Evolutionary conservation across 2,329 filamentous ascomycete species (phyloP).

Genomic region (Cadophora sp.): DNA sequence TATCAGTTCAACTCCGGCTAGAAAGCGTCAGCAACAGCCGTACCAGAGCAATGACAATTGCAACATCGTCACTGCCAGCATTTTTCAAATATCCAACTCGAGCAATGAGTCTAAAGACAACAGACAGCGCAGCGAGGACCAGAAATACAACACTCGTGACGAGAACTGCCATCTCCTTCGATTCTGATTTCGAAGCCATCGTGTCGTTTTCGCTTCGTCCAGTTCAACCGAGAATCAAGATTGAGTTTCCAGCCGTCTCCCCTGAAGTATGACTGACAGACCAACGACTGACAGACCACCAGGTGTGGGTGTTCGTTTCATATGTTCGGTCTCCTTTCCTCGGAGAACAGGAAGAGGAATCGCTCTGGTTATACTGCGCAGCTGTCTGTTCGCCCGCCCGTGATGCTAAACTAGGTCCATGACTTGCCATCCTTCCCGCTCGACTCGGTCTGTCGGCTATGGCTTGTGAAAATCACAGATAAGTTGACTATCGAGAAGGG

Average conservation of each 20-base stretch:
- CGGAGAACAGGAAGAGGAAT: neutral
- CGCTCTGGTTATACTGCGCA: neutral
- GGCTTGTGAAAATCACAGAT: neutral
- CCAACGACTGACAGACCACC: neutral
- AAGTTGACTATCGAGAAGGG: neutral
- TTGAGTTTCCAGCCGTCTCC: neutral
- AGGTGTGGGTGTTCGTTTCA: neutral
- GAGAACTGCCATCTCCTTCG: slow-evolving; percentile 6
- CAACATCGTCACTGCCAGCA: slow-evolving; percentile 30
- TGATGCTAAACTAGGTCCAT: neutral
- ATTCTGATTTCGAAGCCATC: slow-evolving; percentile 1
- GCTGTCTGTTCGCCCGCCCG: neutral
- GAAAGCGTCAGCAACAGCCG: neutral
- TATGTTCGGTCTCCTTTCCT: neutral
- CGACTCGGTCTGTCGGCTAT: neutral
- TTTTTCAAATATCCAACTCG: slow-evolving; percentile 28
- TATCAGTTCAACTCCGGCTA: neutral
- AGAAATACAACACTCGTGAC: slow-evolving; percentile 12
- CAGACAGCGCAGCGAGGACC: slow-evolving; percentile 16
- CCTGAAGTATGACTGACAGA: neutral
- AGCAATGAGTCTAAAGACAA: slow-evolving; percentile 27
- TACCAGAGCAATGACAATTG: slow-evolving; percentile 32
- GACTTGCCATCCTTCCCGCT: neutral
- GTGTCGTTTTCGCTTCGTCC: neutral
- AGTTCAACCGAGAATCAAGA: neutral